Percentiles rank a stretch among this genome's conserved stretches.
Evolutionary conservation across 495 filamentous ascomycete species (phyloP).

Genomic region (Evansstolkia leycettana): DNA sequence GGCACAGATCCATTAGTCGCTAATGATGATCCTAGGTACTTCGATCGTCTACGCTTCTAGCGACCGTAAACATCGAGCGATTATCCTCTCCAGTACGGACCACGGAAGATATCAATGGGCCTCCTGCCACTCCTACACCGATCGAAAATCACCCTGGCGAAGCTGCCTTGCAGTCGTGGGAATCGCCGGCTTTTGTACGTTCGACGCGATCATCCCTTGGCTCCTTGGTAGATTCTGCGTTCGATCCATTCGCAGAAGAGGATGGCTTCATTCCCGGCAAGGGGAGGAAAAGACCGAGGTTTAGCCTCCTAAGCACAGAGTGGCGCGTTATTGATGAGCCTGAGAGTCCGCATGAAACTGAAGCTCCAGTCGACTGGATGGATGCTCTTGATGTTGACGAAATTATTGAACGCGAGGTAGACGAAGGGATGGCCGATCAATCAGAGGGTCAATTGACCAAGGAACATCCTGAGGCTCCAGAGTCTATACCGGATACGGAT

Average conservation of each 20-base stretch:
- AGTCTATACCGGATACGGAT: conserved; percentile 3
- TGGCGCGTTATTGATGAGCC: conserved; percentile 64
- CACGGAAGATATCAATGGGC: conserved; percentile 5
- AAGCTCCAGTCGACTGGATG: conserved; percentile 16
- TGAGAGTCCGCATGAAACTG: conserved; percentile 48
- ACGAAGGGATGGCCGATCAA: not conserved
- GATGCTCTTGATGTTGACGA: conserved; percentile 26
- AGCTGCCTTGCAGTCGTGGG: conserved; percentile 27
- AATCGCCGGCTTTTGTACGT: conserved; percentile 69
- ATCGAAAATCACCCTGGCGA: conserved; percentile 3
- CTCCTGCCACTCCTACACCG: conserved; percentile 17
- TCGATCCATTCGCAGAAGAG: conserved; percentile 61
- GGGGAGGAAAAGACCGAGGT: conserved; percentile 60
- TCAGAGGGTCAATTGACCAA: not conserved
- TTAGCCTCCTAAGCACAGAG: conserved; percentile 50
- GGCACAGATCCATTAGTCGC: not conserved
- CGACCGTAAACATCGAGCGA: conserved; percentile 36
- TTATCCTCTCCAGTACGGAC: conserved; percentile 11
- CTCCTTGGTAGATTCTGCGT: conserved; percentile 41
- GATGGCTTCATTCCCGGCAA: conserved; percentile 50
- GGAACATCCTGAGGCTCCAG: conserved; percentile 4
- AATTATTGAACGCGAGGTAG: not conserved
- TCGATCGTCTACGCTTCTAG: conserved; percentile 17
- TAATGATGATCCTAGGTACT: conserved; percentile 19
- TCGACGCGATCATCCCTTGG: conserved; percentile 48